Percentiles rank a stretch among this genome's conserved stretches.
Conservation (phyloP, 805 yeast genomes). For the Lachancea thermotolerans region DNA sequence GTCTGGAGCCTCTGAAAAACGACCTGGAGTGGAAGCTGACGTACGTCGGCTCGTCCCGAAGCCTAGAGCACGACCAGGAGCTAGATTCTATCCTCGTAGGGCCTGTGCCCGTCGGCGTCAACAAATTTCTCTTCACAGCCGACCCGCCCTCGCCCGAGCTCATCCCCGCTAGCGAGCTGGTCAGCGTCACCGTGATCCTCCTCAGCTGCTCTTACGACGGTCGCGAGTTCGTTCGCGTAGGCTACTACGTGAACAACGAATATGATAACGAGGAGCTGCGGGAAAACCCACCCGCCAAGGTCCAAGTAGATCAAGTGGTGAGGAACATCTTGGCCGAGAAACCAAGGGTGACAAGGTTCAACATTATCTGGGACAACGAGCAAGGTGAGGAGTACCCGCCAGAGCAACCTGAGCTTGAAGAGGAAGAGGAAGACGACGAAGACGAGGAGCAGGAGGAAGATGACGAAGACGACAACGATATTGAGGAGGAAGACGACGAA, state of each 20-base stretch:
- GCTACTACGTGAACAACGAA: slow-evolving; percentile 96
- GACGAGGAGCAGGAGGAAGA: slow-evolving; percentile 49
- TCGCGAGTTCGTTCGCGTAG: slow-evolving; percentile 92
- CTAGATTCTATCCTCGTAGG: slow-evolving; percentile 95
- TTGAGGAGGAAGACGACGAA: slow-evolving; percentile 42
- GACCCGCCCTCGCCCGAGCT: slow-evolving; percentile 96
- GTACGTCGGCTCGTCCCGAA: slow-evolving; percentile 92
- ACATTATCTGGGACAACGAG: slow-evolving; percentile 93
- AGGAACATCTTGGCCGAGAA: slow-evolving; percentile 94
- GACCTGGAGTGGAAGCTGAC: slow-evolving; percentile 97
- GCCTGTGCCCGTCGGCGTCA: slow-evolving; percentile 96
- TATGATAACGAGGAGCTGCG: slow-evolving; percentile 89
- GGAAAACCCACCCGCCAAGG: slow-evolving; percentile 89
- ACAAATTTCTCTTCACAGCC: slow-evolving; percentile 85
- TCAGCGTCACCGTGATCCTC: slow-evolving; percentile 88
- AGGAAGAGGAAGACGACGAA: slow-evolving; percentile 57
- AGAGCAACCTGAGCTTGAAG: slow-evolving; percentile 60
- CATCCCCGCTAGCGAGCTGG: slow-evolving; percentile 93
- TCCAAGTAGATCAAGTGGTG: slow-evolving; percentile 88
- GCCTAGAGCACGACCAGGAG: slow-evolving; percentile 94
- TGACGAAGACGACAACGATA: slow-evolving; percentile 38
- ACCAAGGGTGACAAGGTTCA: slow-evolving; percentile 94
- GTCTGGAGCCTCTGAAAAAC: slow-evolving; percentile 75
- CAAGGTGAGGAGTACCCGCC: slow-evolving; percentile 67
- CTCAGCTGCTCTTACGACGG: slow-evolving; percentile 90